Evolutionary conservation across 1,284 basidiomycete species (phyloP).

Genomic region (Trametes pubescens): DNA sequence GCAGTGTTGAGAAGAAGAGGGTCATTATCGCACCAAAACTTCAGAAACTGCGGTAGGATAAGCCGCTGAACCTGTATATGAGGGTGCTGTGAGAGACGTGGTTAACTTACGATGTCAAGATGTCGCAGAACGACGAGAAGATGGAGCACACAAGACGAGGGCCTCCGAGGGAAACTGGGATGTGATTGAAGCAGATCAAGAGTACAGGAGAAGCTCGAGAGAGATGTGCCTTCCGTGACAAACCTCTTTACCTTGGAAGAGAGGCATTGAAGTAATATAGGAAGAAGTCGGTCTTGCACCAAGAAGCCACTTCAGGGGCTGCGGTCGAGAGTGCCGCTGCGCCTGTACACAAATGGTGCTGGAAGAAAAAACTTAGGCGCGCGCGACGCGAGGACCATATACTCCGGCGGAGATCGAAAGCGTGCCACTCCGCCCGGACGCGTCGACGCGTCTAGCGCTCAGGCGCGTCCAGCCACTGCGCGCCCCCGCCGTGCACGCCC

Average conservation of each 20-base stretch:
- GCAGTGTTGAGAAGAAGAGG: not conserved
- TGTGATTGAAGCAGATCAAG: not conserved
- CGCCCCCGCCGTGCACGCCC: not conserved
- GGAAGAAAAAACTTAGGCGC: constrained; percentile 5
- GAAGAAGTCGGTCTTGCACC: constrained; percentile 41
- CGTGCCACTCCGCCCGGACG: constrained; percentile 33
- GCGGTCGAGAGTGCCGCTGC: constrained; percentile 44
- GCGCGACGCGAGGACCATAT: not conserved
- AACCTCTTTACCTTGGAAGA: constrained; percentile 40
- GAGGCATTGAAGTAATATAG: constrained; percentile 44
- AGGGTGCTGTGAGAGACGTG: constrained; percentile 3
- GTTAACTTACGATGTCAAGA: not conserved
- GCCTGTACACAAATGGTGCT: constrained; percentile 48
- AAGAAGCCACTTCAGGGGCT: constrained; percentile 47
- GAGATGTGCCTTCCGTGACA: constrained; percentile 45
- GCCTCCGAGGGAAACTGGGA: not conserved
- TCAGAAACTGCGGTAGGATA: constrained; percentile 22
- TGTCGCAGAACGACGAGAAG: not conserved
- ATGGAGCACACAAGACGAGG: no score
- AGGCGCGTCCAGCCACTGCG: constrained; percentile 21
- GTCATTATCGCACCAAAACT: constrained; percentile 22
- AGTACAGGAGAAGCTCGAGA: not conserved
- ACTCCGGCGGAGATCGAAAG: constrained; percentile 32
- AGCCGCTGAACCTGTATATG: constrained; percentile 27
- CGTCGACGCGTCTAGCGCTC: constrained; percentile 33